Evolutionary conservation across 2,329 filamentous ascomycete species (phyloP).

Genomic region (Alternaria brassicicola): DNA sequence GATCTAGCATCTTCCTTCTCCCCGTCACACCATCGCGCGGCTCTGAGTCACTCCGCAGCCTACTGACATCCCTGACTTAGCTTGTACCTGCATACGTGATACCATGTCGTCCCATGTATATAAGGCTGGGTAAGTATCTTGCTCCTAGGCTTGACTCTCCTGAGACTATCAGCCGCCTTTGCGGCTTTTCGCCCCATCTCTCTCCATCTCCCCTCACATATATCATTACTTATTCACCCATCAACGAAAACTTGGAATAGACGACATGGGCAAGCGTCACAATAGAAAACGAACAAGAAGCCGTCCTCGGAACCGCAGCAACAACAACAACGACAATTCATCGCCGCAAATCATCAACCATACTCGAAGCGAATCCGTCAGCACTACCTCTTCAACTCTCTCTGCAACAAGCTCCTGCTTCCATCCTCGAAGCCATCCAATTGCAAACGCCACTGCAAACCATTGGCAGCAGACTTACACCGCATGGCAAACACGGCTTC

Average conservation of each 20-base stretch:
- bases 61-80: constrained; percentile 32
- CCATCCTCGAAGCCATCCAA: constrained; percentile 24
- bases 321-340: constrained; percentile 33
- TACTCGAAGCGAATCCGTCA: constrained; percentile 38
- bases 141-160: constrained; percentile 19
- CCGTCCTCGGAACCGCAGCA: constrained; percentile 50
- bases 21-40: constrained; percentile 27
- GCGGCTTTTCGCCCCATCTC: constrained; percentile 36
- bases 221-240: background rate
- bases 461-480: constrained; percentile 49
- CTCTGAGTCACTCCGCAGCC: constrained; percentile 46
- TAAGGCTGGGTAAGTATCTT: constrained; percentile 29
- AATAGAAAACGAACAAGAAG: constrained; percentile 53
- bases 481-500: constrained; percentile 46
- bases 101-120: constrained; percentile 30
- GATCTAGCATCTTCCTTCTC: constrained; percentile 21
- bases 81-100: constrained; percentile 28
- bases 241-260: constrained; percentile 5
- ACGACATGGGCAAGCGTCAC: constrained; percentile 51
- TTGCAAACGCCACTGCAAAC: constrained; percentile 26
- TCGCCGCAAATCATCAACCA: constrained; percentile 27
- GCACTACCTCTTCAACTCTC: constrained; percentile 33
- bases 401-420: constrained; percentile 32
- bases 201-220: constrained; percentile 6
- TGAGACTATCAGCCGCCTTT: constrained; percentile 34